Percentiles rank a stretch among this genome's conserved stretches.
Conservation (phyloP, 208 protist genomes). For the Angomonas deanei region DNA sequence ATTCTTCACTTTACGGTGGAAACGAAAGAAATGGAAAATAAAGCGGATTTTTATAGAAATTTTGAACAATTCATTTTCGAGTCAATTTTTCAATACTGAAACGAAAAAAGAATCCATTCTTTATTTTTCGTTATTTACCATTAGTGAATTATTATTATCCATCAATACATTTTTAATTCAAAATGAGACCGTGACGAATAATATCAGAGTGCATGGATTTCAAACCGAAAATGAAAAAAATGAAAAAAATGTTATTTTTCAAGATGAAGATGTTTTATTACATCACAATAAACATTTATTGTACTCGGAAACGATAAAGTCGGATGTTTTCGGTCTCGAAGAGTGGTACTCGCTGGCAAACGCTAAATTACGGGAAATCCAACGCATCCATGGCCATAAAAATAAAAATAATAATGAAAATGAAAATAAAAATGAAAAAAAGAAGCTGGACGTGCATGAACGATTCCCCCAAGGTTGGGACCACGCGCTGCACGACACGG, state of each 20-base stretch:
- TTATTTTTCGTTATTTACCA: not conserved
- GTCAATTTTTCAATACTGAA: no score
- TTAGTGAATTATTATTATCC: not conserved
- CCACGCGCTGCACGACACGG: no score
- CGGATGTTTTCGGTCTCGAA: not conserved
- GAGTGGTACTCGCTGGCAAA: not conserved
- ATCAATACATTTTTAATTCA: not conserved
- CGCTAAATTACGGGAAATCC: not conserved
- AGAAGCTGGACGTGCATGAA: not conserved
- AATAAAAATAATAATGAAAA: not conserved
- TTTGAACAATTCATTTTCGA: no score
- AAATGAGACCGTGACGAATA: not conserved
- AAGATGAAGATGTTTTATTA: slow-evolving; percentile 4
- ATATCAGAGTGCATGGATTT: not conserved
- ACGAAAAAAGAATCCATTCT: not conserved
- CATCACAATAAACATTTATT: not conserved
- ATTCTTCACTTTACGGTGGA: not conserved
- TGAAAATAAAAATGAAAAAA: not conserved
- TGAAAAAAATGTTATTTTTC: slow-evolving; percentile 10
- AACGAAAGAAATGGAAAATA: not conserved
- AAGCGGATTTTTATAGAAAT: not conserved
- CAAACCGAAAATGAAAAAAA: not conserved
- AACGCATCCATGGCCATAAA: not conserved
- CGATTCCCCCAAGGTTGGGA: no score
- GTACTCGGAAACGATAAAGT: not conserved